phyloP scores from a whole-genome alignment of 2,329 filamentous ascomycete species.

The Neoascochyta sp. region DNA sequence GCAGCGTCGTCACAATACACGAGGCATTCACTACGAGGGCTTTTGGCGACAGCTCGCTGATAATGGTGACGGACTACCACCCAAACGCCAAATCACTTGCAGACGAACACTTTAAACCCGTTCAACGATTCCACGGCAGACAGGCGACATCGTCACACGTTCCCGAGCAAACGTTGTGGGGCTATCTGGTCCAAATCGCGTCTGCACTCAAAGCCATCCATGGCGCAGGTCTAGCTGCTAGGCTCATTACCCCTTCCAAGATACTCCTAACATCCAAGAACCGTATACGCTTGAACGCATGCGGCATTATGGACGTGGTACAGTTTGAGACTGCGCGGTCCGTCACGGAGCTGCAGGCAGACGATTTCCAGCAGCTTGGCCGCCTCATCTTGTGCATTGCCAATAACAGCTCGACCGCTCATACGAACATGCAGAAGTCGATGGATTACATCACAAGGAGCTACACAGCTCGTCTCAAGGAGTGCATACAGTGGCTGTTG shows the following conservation, averaged over 20 bases:
- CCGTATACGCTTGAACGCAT: conserved; percentile 81
- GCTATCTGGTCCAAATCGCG: conserved; percentile 86
- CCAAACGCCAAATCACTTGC: conserved; percentile 85
- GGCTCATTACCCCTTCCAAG: conserved; percentile 82
- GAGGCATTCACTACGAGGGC: conserved; percentile 91
- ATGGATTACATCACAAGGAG: conserved; percentile 72
- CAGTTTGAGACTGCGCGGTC: conserved; percentile 70
- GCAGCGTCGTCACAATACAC: conserved; percentile 78
- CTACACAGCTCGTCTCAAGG: conserved; percentile 75
- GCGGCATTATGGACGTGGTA: conserved; percentile 84
- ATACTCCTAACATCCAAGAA: conserved; percentile 88
- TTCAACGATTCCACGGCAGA: conserved; percentile 39
- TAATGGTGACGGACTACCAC: conserved; percentile 91
- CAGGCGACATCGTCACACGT: conserved; percentile 37
- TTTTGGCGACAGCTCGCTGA: conserved; percentile 90
- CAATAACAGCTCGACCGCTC: conserved; percentile 59
- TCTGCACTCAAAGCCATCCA: conserved; percentile 87
- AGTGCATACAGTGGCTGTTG: conserved; percentile 78
- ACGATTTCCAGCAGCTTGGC: conserved; percentile 82
- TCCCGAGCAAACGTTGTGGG: conserved; percentile 77
- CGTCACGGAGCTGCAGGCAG: conserved; percentile 74
- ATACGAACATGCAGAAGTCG: conserved; percentile 63
- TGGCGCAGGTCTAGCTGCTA: conserved; percentile 71
- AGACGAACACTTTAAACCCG: conserved; percentile 66
- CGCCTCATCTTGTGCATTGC: conserved; percentile 79